Evolutionary conservation across 2,329 filamentous ascomycete species (phyloP).

Genomic region (Beauveria rudraprayagi): DNA sequence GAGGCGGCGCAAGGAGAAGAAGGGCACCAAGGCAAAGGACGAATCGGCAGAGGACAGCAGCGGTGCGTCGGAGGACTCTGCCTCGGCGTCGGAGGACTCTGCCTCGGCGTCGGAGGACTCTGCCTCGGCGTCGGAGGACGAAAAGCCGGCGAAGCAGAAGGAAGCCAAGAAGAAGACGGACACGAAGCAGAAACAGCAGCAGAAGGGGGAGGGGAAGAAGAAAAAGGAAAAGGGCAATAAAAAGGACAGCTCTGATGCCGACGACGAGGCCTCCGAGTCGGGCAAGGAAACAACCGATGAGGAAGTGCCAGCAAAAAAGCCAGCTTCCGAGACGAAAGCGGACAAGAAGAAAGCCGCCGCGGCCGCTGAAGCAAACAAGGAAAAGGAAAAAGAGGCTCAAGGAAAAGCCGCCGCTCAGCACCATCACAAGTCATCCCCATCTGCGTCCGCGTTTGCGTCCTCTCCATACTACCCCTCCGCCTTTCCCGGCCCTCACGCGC

Average conservation of each 20-base stretch:
- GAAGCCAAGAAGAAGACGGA: slow-evolving; percentile 8
- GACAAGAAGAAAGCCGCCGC: background rate
- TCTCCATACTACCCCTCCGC: slow-evolving; percentile 19
- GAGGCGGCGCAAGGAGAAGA: background rate
- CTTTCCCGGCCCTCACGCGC: slow-evolving; percentile 23
- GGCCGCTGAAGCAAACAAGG: slow-evolving; percentile 10
- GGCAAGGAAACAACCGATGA: slow-evolving; percentile 13
- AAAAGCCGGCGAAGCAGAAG: background rate
- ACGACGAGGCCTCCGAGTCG: slow-evolving; percentile 20
- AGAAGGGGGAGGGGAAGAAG: background rate
- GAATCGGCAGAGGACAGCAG: background rate
- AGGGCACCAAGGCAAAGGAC: background rate
- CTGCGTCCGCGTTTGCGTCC: background rate
- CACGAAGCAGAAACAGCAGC: slow-evolving; percentile 11
- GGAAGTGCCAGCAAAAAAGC: slow-evolving; percentile 11
- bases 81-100: background rate
- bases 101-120: background rate
- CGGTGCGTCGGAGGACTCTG: background rate
- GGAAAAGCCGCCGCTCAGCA: background rate
- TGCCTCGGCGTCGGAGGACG: background rate
- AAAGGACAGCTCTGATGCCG: slow-evolving; percentile 18
- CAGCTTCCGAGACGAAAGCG: slow-evolving; percentile 9
- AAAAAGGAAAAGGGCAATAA: slow-evolving; percentile 16
- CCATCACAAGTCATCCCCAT: background rate
- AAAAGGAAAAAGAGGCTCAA: slow-evolving; percentile 12